Percentiles rank a stretch among this genome's conserved stretches.
These are phyloP conservation scores for Plasmodium blacklocki DNA, from an alignment of 169 alveolate species.

Conservation along the genomic window DNA sequence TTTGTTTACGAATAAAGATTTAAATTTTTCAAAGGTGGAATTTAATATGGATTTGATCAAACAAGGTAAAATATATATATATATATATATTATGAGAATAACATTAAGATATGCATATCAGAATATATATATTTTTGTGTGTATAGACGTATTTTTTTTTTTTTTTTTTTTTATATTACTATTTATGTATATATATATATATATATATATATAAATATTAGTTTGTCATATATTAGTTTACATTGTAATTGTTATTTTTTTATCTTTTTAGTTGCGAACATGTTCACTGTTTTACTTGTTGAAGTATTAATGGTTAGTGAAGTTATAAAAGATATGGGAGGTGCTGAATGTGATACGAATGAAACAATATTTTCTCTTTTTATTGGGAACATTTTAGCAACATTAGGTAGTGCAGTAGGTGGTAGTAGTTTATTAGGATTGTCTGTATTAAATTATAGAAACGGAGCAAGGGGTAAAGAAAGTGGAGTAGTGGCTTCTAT, in stretches of 20 bases:
- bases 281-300: conserved; percentile 79
- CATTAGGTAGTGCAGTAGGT: conserved; percentile 86
- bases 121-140: too few relatives aligned
- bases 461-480: conserved; percentile 88
- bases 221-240: too few relatives aligned
- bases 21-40: conserved; percentile 64
- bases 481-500: conserved; percentile 83
- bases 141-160: background rate
- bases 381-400: conserved; percentile 80
- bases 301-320: conserved; percentile 86
- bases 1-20: conserved; percentile 67
- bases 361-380: conserved; percentile 86
- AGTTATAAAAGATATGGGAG: conserved; percentile 85
- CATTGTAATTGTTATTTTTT: too few relatives aligned
- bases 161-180: background rate
- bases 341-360: conserved; percentile 83
- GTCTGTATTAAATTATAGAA: conserved; percentile 85
- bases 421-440: conserved; percentile 89
- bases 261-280: conserved; percentile 23
- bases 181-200: background rate
- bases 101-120: too few relatives aligned
- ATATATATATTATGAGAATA: background rate
- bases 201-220: background rate
- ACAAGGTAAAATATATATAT: conserved; percentile 26
- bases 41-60: conserved; percentile 77